Evolutionary conservation across 345 rosid species (phyloP), one percentile per base, ranked within the genome.

Genomic region (Linum lewisii): DNA sequence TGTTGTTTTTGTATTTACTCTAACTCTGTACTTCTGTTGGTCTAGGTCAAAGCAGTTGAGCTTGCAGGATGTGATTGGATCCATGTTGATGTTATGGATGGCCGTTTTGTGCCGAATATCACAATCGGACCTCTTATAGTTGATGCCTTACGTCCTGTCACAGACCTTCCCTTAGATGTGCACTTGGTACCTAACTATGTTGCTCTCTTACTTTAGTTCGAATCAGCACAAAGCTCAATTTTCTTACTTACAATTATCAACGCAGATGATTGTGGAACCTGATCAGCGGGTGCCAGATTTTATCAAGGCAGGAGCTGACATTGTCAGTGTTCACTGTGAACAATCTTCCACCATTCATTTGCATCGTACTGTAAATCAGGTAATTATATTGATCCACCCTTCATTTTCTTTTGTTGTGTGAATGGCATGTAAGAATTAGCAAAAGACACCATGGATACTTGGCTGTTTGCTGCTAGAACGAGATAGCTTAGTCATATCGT

Each of bases 221-320:
- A 51, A 29, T 72, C 15, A 24, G 62, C 16, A 37, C 15, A 21
- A 49, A 45, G 45, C 21, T 34, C 20, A 53, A n/a, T 45, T 64
- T 51, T 51, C 59, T 64, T 42, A 70, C 52, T 36, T 34, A 55
- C n/a, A 34, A 62, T 70, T 65, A 54, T 5, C 53, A 38, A 26
- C 71, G 61, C 80, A 92, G 98, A 92, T 92, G 99, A 93, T 93
- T 65, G 94, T 89, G 57, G 97, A 93, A 70, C 99, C 99, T 0
- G 97, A 93, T 26, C 91, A 78, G 69, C 81, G 97, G 54, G 91
- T 89, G 21, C 87, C 95, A 5, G 97, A 93, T 78, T 93, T 93
- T 71, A 89, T 93, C 77, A 85, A 93, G 78, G 99, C 99, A 47
- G 99, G 99, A 68, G 99, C 99, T 59, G 97, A 89, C 71, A 89